These are phyloP conservation scores for Saccharomyces mikatae DNA, from an alignment of 805 yeast species.

Conservation along the genomic window DNA sequence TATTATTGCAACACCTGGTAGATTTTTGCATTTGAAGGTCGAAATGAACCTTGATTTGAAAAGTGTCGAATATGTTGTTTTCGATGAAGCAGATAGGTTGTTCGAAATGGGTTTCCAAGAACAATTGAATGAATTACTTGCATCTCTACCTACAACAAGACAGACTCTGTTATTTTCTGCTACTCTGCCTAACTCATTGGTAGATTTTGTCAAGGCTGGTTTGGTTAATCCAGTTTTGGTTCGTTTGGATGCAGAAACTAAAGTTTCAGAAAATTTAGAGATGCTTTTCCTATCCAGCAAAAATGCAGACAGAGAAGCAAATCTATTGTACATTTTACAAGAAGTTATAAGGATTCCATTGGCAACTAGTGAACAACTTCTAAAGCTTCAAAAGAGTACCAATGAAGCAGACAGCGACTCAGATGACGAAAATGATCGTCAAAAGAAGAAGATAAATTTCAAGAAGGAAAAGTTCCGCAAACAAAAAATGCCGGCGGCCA, in stretches of 20 bases:
- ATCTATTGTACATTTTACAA: conserved; percentile 65
- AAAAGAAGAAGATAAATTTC: conserved; percentile 28
- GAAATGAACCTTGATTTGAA: conserved; percentile 87
- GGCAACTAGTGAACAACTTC: conserved; percentile 62
- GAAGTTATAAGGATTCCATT: conserved; percentile 78
- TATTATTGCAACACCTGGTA: conserved; percentile 93
- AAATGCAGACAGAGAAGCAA: conserved; percentile 83
- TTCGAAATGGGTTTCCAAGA: conserved; percentile 96
- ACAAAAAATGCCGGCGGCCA: conserved; percentile 65
- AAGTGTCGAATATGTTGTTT: conserved; percentile 81
- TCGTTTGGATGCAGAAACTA: conserved; percentile 85
- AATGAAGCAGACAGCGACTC: conserved; percentile 46
- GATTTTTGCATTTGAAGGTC: conserved; percentile 89
- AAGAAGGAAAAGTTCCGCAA: conserved; percentile 38
- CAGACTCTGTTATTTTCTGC: conserved; percentile 92
- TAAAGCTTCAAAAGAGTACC: conserved; percentile 42
- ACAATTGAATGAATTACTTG: conserved; percentile 81
- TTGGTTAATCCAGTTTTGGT: conserved; percentile 85
- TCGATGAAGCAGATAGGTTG: conserved; percentile 95
- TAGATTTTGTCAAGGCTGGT: conserved; percentile 97
- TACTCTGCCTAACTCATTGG: conserved; percentile 83
- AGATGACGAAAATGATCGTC: conserved; percentile 22
- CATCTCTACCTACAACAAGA: conserved; percentile 70
- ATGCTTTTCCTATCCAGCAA: conserved; percentile 81
- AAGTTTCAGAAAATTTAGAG: conserved; percentile 82